Evolutionary conservation across 2,329 filamentous ascomycete species (phyloP).

Genomic region (Biscogniauxia sp.): DNA sequence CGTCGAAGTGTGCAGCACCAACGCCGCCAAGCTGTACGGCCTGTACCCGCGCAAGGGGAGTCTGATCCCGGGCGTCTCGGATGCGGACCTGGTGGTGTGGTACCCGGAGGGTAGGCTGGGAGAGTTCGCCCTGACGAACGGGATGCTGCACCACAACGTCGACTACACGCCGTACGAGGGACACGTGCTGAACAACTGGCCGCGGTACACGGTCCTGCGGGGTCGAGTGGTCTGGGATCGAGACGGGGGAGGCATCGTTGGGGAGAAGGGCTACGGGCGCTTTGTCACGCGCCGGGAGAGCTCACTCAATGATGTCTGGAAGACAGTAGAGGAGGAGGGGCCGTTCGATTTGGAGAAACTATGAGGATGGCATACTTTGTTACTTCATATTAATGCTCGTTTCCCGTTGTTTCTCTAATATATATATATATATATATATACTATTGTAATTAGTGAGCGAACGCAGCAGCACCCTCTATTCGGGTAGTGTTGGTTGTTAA

Average conservation of each 20-base stretch:
- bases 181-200: constrained; percentile 56
- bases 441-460: background rate
- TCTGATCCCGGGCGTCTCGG: constrained; percentile 46
- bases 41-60: constrained; percentile 50
- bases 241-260: constrained; percentile 48
- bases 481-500: no score
- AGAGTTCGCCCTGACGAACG: constrained; percentile 46
- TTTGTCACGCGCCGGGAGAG: constrained; percentile 19
- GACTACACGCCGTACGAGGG: constrained; percentile 65
- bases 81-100: constrained; percentile 59
- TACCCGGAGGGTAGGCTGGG: constrained; percentile 46
- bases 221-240: constrained; percentile 58
- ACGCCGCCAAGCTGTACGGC: constrained; percentile 57
- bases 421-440: no score
- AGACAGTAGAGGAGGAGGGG: constrained; percentile 1
- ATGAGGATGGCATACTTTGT: background rate
- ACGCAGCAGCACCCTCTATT: no score
- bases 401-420: background rate
- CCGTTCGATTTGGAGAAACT: background rate
- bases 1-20: constrained; percentile 53
- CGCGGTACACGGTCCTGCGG: constrained; percentile 57
- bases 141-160: constrained; percentile 57
- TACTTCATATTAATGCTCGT: no score
- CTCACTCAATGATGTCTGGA: constrained; percentile 17
- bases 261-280: constrained; percentile 19